A percentile compares a stretch with the other conserved stretches of the same genome.
Conservation (phyloP, 1,284 basidiomycete genomes). For the Irpex sp. region DNA sequence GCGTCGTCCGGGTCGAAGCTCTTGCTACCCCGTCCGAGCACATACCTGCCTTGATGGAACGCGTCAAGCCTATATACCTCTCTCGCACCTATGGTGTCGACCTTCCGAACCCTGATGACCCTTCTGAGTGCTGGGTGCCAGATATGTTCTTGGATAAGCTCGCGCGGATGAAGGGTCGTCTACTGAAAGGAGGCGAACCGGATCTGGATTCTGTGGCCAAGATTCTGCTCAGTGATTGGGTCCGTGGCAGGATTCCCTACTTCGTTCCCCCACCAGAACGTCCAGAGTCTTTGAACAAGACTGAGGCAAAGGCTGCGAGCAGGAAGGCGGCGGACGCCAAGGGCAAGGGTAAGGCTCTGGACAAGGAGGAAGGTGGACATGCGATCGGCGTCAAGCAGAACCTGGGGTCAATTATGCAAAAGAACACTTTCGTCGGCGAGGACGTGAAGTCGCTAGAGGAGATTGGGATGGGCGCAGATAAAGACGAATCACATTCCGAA, state of each 20-base stretch:
- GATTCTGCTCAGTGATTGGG: conserved; percentile 97
- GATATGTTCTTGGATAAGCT: conserved; percentile 84
- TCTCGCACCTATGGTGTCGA: conserved; percentile 85
- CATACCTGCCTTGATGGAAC: conserved; percentile 82
- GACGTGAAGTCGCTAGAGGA: conserved; percentile 63
- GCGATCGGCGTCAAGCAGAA: conserved; percentile 69
- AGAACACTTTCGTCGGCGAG: conserved; percentile 78
- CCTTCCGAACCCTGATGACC: conserved; percentile 54
- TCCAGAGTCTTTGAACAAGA: conserved; percentile 61
- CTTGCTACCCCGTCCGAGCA: conserved; percentile 93
- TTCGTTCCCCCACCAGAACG: conserved; percentile 81
- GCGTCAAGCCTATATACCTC: conserved; percentile 92
- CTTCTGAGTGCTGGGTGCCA: conserved; percentile 57
- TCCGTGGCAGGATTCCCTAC: conserved; percentile 90
- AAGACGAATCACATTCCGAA: conserved; percentile 17
- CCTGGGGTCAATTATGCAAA: conserved; percentile 75
- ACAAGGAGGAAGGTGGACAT: conserved; percentile 26
- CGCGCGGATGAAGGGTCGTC: conserved; percentile 87
- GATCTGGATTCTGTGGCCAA: conserved; percentile 92
- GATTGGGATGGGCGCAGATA: conserved; percentile 25
- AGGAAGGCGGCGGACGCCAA: conserved; percentile 37
- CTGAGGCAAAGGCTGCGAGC: conserved; percentile 55
- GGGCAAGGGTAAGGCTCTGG: conserved; percentile 32
- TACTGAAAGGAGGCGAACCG: conserved; percentile 93
- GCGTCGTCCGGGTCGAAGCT: conserved; percentile 95